Evolutionary conservation across 1,284 basidiomycete species (phyloP).

Genomic region (Rhodotorula sp.): DNA sequence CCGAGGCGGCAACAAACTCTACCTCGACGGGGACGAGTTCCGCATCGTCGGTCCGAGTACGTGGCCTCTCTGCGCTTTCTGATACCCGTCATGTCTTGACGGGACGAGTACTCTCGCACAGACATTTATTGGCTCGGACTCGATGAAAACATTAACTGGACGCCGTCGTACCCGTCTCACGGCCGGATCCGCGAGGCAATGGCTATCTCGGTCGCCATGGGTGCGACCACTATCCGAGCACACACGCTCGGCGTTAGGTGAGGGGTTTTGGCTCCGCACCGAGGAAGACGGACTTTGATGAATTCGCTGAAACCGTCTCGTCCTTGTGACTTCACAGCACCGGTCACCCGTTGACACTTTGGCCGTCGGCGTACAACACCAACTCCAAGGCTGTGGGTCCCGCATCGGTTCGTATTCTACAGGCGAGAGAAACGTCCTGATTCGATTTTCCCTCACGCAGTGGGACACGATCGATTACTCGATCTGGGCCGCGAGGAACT

Average conservation of each 20-base stretch:
- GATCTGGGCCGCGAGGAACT: conserved; percentile 48
- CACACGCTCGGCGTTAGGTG: conserved; percentile 48
- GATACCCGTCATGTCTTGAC: neutral
- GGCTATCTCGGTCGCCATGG: conserved; percentile 49
- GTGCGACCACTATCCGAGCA: conserved; percentile 48
- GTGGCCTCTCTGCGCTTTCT: neutral
- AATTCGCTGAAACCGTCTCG: too few species aligned
- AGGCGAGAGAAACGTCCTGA: neutral
- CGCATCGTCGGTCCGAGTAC: conserved; percentile 38
- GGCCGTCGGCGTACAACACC: conserved; percentile 34
- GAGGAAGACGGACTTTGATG: neutral
- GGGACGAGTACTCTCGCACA: neutral
- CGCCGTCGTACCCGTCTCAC: conserved; percentile 47
- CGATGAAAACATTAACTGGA: conserved; percentile 45
- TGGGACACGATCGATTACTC: conserved; percentile 50
- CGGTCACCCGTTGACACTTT: conserved; percentile 33
- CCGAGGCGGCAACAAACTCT: conserved; percentile 23
- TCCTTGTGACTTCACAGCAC: conserved; percentile 28
- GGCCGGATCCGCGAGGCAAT: conserved; percentile 46
- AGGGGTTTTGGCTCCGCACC: neutral
- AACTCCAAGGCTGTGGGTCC: conserved; percentile 45
- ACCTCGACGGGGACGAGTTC: conserved; percentile 34
- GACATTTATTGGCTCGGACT: conserved; percentile 46
- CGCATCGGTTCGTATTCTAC: neutral
- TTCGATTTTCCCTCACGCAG: neutral